These are phyloP conservation scores for Aegle marmelos DNA, from an alignment of 345 rosid genomes.

Conservation along the genomic window DNA sequence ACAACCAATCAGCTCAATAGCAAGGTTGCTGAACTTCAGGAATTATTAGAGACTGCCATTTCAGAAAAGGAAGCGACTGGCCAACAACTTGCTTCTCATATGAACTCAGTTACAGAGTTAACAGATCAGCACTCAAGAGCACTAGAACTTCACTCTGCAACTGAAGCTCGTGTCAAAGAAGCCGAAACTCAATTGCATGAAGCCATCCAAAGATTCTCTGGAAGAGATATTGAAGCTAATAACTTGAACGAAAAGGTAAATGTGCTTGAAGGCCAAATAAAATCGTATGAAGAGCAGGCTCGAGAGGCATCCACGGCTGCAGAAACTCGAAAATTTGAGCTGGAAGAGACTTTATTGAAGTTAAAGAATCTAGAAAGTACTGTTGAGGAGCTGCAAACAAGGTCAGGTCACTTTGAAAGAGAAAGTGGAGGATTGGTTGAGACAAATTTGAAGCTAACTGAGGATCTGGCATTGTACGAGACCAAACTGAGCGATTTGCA, in stretches of 20 bases:
- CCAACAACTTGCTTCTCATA: slow-evolving; percentile 52
- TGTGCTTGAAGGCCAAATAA: slow-evolving; percentile 55
- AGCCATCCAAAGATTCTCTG: slow-evolving; percentile 43
- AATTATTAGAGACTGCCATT: slow-evolving; percentile 45
- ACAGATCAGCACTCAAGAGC: slow-evolving; percentile 56
- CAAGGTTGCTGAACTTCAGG: slow-evolving; percentile 75
- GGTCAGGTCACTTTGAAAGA: slow-evolving; percentile 58
- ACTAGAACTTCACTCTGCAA: slow-evolving; percentile 45
- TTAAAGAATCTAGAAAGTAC: slow-evolving; percentile 56
- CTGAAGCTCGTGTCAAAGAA: slow-evolving; percentile 36
- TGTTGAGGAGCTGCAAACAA: slow-evolving; percentile 59
- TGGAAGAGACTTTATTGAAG: slow-evolving; percentile 58
- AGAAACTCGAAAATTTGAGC: slow-evolving; percentile 54
- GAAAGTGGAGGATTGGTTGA: slow-evolving; percentile 74
- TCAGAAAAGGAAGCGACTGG: slow-evolving; percentile 68
- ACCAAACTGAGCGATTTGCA: slow-evolving; percentile 57
- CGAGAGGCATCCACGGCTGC: slow-evolving; percentile 52
- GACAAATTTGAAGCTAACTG: slow-evolving; percentile 69
- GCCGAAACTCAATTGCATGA: slow-evolving; percentile 52
- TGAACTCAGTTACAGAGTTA: slow-evolving; percentile 41
- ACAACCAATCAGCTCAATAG: slow-evolving; percentile 78
- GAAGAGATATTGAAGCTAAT: slow-evolving; percentile 53
- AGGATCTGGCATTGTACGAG: slow-evolving; percentile 66
- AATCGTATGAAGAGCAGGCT: slow-evolving; percentile 49
- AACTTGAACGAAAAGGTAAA: slow-evolving; percentile 60